phyloP scores from a whole-genome alignment of 768 basidiomycete genomes.

The Hericium erinaceus region DNA sequence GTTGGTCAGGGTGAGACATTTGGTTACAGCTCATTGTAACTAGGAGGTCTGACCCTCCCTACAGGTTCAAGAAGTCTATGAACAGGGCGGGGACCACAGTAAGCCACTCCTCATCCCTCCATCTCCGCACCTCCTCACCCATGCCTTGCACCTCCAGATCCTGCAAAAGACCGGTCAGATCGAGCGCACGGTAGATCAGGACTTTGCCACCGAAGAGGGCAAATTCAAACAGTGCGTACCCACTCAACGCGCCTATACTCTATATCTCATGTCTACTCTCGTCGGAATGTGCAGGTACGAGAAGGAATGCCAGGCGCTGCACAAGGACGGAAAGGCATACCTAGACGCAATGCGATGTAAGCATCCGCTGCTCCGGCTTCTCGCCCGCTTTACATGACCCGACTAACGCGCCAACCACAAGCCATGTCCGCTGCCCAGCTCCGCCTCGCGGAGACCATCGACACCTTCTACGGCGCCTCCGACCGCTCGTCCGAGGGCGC shows the following conservation, averaged over 20 bases:
- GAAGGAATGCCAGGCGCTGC: constrained; percentile 88
- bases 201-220: constrained; percentile 87
- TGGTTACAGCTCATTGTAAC: background rate
- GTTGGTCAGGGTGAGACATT: constrained; percentile 7
- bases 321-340: constrained; percentile 93
- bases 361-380: constrained; percentile 16
- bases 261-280: background rate
- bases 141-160: constrained; percentile 38
- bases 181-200: constrained; percentile 88
- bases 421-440: constrained; percentile 94
- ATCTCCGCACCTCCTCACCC: background rate
- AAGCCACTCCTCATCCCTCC: constrained; percentile 18
- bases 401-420: constrained; percentile 21
- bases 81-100: constrained; percentile 89
- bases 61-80: constrained; percentile 87
- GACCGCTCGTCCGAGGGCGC: constrained; percentile 84
- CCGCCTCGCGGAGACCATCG: constrained; percentile 87
- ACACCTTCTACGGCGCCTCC: constrained; percentile 82
- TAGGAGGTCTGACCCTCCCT: background rate
- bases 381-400: background rate
- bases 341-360: constrained; percentile 89
- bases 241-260: background rate
- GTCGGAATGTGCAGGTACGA: constrained; percentile 55
- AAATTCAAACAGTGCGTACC: constrained; percentile 76
- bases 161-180: constrained; percentile 98